A percentile compares a stretch with the other conserved stretches of the same genome.
phyloP scores from a whole-genome alignment of 1,284 basidiomycete species.

The Cutaneotrichosporon sp. region DNA sequence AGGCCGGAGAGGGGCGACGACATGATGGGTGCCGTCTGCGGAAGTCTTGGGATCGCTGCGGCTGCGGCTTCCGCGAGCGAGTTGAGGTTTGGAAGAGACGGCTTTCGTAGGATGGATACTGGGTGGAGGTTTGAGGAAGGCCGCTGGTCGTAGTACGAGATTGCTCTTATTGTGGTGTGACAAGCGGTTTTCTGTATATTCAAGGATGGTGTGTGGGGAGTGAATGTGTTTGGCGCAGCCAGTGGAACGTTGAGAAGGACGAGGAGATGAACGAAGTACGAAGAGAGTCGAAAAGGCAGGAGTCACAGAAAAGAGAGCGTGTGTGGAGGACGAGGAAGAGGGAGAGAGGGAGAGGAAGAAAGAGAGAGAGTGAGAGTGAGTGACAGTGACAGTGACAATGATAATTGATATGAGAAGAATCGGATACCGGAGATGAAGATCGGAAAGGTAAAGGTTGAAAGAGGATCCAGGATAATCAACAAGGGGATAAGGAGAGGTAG shows the following conservation, averaged over 20 bases:
- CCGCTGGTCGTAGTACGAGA: not conserved
- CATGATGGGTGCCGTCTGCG: conserved; percentile 2
- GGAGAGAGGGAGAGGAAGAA: not conserved
- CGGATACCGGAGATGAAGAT: not conserved
- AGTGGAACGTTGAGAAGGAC: not conserved
- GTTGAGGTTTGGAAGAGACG: conserved; percentile 16
- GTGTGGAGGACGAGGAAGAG: not conserved
- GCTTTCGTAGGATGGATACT: conserved; percentile 25
- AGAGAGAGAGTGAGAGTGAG: not conserved
- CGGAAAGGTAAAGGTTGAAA: too few species aligned
- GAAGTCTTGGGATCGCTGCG: not conserved
- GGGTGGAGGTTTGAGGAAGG: conserved; percentile 8
- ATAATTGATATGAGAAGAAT: not conserved
- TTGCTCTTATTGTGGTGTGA: not conserved
- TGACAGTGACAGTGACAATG: not conserved
- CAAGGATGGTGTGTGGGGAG: not conserved
- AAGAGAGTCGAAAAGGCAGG: not conserved
- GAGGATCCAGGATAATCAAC: not conserved
- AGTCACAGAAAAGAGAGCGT: not conserved
- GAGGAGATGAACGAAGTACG: not conserved
- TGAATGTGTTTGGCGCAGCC: not conserved
- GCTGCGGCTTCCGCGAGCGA: conserved; percentile 3
- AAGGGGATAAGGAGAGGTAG: not conserved
- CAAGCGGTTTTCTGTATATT: not conserved
- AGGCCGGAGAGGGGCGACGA: not conserved